Percentiles rank a stretch among this genome's conserved stretches.
These are phyloP conservation scores for Lactarius evosmus DNA, from an alignment of 768 basidiomycete genomes.

Conservation along the genomic window DNA sequence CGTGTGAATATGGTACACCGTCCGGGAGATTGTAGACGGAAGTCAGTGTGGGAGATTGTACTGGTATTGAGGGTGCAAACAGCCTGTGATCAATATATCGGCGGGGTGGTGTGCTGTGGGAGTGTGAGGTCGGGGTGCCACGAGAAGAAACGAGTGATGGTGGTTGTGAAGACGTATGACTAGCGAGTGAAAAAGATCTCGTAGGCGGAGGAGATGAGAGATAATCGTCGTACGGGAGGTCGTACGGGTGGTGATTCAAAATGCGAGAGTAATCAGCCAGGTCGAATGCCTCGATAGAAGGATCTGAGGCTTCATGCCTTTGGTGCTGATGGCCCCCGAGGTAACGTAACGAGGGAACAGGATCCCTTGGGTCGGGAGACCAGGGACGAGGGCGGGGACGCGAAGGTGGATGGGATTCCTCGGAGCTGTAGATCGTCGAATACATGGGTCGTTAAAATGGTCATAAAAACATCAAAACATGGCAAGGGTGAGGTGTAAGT, in stretches of 20 bases:
- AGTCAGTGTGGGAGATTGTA: background rate
- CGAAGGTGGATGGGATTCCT: conserved; percentile 49
- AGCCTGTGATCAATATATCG: conserved; percentile 37
- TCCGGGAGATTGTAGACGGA: conserved; percentile 4
- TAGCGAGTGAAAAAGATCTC: conserved; percentile 18
- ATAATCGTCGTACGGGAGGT: conserved; percentile 34
- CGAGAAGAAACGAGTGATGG: conserved; percentile 36
- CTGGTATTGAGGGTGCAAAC: conserved; percentile 48
- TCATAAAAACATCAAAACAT: conserved; percentile 11
- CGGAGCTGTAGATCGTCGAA: conserved; percentile 41
- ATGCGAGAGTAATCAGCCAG: conserved; percentile 62
- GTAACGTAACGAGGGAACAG: conserved; percentile 36
- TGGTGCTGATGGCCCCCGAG: conserved; percentile 18
- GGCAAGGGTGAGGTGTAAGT: background rate
- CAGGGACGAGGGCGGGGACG: conserved; percentile 56
- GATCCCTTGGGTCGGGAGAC: conserved; percentile 59
- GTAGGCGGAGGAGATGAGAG: conserved; percentile 32
- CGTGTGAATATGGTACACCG: background rate
- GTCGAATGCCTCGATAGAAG: conserved; percentile 68
- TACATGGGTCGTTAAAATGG: conserved; percentile 37
- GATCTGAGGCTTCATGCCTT: conserved; percentile 53
- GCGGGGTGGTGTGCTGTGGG: conserved; percentile 27
- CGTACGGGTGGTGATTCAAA: conserved; percentile 29
- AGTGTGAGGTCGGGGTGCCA: conserved; percentile 35
- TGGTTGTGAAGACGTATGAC: conserved; percentile 33